Evolutionary conservation across 2,329 filamentous ascomycete species (phyloP), one percentile per base, ranked within the genome.

Genomic region (Hypoxylon sp.): DNA sequence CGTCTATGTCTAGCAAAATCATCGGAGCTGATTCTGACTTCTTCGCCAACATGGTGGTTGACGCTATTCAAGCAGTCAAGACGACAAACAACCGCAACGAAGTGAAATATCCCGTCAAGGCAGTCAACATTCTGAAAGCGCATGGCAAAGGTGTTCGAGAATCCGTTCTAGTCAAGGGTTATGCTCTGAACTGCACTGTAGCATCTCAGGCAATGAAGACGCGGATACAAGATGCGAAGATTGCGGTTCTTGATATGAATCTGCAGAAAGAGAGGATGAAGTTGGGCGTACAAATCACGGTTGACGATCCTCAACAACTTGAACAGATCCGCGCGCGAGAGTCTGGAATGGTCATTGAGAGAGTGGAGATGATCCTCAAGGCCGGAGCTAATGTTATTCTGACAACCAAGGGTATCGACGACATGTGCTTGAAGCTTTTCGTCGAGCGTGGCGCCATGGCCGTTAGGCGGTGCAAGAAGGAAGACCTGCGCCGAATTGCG

Each of bases 221-320:
- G 30, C 89, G 92, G 75, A 89, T 99, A 79, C 89, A 88, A 57
- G 94, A 98, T 81, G 96, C 96, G 73, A 98, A 97, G 86, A 99
- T 99, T 80, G 96, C 96, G 53, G 91, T 95, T 75, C 83, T 99
- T 68, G 96, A 99, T 80, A 98, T 99, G 89, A 99, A 99, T 82
- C 81, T 99, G 76, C 95, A 98, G 79, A 99, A 99, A 85, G 95
- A 98, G 86, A 89, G 95, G 74, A 98, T 99, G 96, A 98, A 99
- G 88, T 85, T 99, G 65, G 96, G 96, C 73, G 96, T 99, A 67
- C 95, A 99, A 82, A 97, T 99, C 76, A 98, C 96, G 11, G 92
- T 99, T 72, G 96, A 99, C 75, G 96, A 99, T 79, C 96, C 96
- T 52, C 91, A 97, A 79, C 96, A 99, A 81, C 87, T 99, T 55